phyloP scores from a whole-genome alignment of 768 basidiomycete genomes.

The Cystobasidium ongulense region DNA sequence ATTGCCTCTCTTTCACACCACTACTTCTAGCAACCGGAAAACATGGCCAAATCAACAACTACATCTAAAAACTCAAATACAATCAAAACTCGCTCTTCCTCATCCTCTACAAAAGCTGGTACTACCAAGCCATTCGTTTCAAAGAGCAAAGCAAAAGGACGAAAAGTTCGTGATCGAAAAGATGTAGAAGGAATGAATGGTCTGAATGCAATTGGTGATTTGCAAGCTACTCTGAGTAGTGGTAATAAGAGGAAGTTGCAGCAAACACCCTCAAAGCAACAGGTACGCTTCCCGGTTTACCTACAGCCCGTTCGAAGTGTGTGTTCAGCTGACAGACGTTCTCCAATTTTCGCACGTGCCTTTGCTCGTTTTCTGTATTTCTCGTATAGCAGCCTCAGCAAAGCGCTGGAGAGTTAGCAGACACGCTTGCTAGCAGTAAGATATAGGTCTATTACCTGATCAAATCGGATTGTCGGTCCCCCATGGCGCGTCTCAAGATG shows the following conservation, averaged over 20 bases:
- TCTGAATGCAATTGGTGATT: not conserved
- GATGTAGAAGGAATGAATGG: not conserved
- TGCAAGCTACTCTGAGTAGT: not conserved
- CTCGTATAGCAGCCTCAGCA: not conserved
- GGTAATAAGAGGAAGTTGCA: not conserved
- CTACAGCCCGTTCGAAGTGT: too few species aligned
- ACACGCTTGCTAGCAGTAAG: not conserved
- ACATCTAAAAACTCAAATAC: not conserved
- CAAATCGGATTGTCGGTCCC: too few species aligned
- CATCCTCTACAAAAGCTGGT: not conserved
- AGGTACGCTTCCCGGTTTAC: too few species aligned
- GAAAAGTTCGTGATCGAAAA: not conserved
- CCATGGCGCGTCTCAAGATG: too few species aligned
- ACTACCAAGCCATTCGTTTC: not conserved
- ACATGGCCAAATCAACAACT: not conserved
- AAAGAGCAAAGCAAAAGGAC: not conserved
- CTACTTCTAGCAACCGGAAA: not conserved
- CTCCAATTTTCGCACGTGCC: too few species aligned
- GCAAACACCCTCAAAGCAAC: not conserved
- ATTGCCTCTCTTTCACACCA: not conserved
- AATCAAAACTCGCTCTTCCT: not conserved
- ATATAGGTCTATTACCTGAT: too few species aligned
- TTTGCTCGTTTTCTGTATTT: too few species aligned
- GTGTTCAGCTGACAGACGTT: too few species aligned
- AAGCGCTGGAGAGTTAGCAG: not conserved